Evolutionary conservation across 2,329 filamentous ascomycete species (phyloP).

Genomic region (Colletotrichum scovillei): DNA sequence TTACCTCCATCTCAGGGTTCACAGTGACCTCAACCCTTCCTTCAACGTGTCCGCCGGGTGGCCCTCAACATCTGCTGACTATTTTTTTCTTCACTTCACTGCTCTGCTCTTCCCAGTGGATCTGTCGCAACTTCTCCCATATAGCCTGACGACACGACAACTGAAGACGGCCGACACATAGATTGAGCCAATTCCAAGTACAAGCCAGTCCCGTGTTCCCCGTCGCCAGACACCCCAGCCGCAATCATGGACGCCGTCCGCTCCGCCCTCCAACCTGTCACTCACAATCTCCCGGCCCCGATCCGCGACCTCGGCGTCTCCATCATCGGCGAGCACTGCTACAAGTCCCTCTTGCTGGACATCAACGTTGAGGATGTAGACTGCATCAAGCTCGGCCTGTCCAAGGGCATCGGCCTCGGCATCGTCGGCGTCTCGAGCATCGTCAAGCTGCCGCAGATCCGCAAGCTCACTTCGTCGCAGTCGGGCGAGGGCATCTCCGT

Average conservation of each 20-base stretch:
- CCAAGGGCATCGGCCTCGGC: conserved; percentile 91
- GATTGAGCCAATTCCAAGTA: background rate
- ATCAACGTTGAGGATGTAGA: conserved; percentile 80
- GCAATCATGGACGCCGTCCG: conserved; percentile 70
- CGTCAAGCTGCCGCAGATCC: conserved; percentile 96
- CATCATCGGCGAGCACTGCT: conserved; percentile 86
- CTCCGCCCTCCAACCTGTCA: conserved; percentile 74
- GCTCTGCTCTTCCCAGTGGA: background rate
- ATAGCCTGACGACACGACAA: background rate
- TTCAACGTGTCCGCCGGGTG: conserved; percentile 32
- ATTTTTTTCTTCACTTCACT: background rate
- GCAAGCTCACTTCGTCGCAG: conserved; percentile 86
- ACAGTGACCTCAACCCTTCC: conserved; percentile 35
- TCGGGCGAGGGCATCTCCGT: conserved; percentile 89
- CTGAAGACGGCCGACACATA: background rate
- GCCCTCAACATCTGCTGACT: conserved; percentile 26
- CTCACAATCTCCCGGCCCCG: conserved; percentile 77
- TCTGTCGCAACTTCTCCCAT: background rate
- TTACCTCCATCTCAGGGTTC: conserved; percentile 29
- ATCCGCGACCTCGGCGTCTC: conserved; percentile 80
- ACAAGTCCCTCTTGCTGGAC: conserved; percentile 86
- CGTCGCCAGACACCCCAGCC: conserved; percentile 3
- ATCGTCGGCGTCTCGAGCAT: conserved; percentile 92
- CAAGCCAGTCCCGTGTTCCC: background rate
- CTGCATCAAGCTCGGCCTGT: conserved; percentile 90